Evolutionary conservation across 2,329 filamentous ascomycete species (phyloP).

Genomic region (Venturia carpophila): DNA sequence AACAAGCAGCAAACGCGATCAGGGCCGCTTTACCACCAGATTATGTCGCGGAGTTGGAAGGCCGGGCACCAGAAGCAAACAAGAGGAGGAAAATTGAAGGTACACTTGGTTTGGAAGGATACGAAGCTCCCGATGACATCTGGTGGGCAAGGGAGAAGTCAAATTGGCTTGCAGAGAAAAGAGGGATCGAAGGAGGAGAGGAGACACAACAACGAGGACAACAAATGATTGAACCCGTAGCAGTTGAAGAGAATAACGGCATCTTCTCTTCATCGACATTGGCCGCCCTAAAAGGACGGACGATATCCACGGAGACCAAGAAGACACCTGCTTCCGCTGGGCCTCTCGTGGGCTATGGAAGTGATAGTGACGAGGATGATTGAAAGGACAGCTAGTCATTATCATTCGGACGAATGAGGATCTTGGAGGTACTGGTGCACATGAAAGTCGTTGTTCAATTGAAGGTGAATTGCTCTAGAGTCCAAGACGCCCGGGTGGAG

Average conservation of each 20-base stretch:
- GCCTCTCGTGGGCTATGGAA: slow-evolving; percentile 81
- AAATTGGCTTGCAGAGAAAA: slow-evolving; percentile 56
- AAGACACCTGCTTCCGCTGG: slow-evolving; percentile 47
- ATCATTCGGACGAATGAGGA: no score
- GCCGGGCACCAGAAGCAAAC: slow-evolving; percentile 74
- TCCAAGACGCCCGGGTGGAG: neutral
- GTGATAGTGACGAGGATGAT: slow-evolving; percentile 69
- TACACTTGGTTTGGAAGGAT: slow-evolving; percentile 79
- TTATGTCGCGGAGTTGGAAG: slow-evolving; percentile 90
- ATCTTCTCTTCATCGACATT: slow-evolving; percentile 80
- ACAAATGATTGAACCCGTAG: slow-evolving; percentile 39
- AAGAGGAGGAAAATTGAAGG: slow-evolving; percentile 88
- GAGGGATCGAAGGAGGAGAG: slow-evolving; percentile 30
- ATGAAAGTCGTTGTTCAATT: no score
- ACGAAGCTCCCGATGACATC: slow-evolving; percentile 88
- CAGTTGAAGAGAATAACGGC: slow-evolving; percentile 43
- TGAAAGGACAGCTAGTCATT: neutral
- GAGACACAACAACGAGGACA: slow-evolving; percentile 42
- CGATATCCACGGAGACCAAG: slow-evolving; percentile 47
- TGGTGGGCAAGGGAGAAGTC: slow-evolving; percentile 78
- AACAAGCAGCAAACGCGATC: slow-evolving; percentile 93
- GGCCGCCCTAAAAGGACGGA: slow-evolving; percentile 57
- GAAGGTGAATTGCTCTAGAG: neutral
- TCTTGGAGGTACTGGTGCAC: no score
- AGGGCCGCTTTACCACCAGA: slow-evolving; percentile 78